Percentiles rank a stretch among this genome's conserved stretches.
These are phyloP conservation scores for Venustampulla echinocandica DNA, from an alignment of 495 filamentous ascomycete genomes.

Conservation along the genomic window DNA sequence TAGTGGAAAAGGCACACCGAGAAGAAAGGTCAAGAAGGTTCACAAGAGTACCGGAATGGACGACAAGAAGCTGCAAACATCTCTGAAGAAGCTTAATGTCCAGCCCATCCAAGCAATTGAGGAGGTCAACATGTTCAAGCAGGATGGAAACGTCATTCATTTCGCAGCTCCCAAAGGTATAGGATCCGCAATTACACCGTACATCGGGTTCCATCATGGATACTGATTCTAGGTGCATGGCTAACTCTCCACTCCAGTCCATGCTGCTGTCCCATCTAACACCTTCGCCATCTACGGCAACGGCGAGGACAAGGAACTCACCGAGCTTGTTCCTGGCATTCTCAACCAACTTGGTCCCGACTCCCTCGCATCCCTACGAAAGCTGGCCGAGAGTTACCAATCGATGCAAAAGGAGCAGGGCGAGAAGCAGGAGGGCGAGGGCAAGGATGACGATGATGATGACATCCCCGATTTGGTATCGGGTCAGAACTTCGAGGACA, in stretches of 20 bases:
- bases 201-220: background rate
- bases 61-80: conserved; percentile 97
- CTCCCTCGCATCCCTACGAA: conserved; percentile 93
- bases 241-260: conserved; percentile 48
- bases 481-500: conserved; percentile 94
- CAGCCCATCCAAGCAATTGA: conserved; percentile 98
- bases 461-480: conserved; percentile 94
- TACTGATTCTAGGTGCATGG: background rate
- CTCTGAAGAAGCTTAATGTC: conserved; percentile 91
- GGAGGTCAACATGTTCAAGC: conserved; percentile 99
- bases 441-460: conserved; percentile 66
- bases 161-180: conserved; percentile 93
- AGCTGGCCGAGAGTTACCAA: conserved; percentile 99
- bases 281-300: conserved; percentile 98
- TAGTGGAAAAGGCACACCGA: conserved; percentile 96
- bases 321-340: conserved; percentile 97
- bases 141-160: conserved; percentile 98
- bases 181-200: background rate
- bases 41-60: conserved; percentile 83
- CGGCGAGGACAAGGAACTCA: conserved; percentile 99
- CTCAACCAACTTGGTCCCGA: conserved; percentile 98
- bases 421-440: conserved; percentile 50
- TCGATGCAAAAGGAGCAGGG: conserved; percentile 93
- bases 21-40: conserved; percentile 97
- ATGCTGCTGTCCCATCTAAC: conserved; percentile 92